Percentiles rank a stretch among this genome's conserved stretches.
Conservation (phyloP, 2,329 filamentous ascomycete genomes). For the Nothomitra cinnamomea region DNA sequence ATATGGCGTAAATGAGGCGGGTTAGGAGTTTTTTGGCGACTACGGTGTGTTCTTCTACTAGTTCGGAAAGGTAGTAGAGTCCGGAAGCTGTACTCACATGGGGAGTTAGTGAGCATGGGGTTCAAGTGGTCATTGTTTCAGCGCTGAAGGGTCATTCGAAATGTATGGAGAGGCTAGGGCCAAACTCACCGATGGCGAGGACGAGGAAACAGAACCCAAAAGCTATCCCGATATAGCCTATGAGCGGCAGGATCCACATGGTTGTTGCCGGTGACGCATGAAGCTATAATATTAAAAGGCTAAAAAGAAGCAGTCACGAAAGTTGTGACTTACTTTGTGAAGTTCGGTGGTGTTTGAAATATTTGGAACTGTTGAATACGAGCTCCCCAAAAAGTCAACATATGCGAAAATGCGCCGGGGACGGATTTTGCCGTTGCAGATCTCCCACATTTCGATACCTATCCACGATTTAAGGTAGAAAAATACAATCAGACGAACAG, state of each 20-base stretch:
- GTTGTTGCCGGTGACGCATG: slow-evolving; percentile 14
- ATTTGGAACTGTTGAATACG: neutral
- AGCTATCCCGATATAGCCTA: slow-evolving; percentile 76
- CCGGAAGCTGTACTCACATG: slow-evolving; percentile 82
- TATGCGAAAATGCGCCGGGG: neutral
- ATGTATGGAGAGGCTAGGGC: slow-evolving; percentile 4
- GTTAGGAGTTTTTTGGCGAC: slow-evolving; percentile 75
- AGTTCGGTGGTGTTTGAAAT: too few species aligned
- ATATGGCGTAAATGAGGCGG: slow-evolving; percentile 68
- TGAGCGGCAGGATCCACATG: slow-evolving; percentile 91
- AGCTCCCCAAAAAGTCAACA: neutral
- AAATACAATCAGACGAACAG: neutral
- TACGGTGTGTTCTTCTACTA: slow-evolving; percentile 95
- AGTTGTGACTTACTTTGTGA: too few species aligned
- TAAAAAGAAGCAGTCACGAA: too few species aligned
- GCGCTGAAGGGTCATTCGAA: too few species aligned
- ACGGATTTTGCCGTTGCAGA: slow-evolving; percentile 5
- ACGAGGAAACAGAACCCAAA: slow-evolving; percentile 90
- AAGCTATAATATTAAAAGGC: neutral
- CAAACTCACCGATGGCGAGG: slow-evolving; percentile 60
- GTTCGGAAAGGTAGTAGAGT: slow-evolving; percentile 92
- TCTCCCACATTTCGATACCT: too few species aligned
- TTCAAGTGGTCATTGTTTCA: too few species aligned
- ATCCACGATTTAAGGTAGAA: neutral
- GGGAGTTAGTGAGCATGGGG: too few species aligned